A percentile compares a stretch with the other conserved stretches of the same genome.
Evolutionary conservation across 768 basidiomycete genomes (phyloP).

Genomic region (Russula virescens): DNA sequence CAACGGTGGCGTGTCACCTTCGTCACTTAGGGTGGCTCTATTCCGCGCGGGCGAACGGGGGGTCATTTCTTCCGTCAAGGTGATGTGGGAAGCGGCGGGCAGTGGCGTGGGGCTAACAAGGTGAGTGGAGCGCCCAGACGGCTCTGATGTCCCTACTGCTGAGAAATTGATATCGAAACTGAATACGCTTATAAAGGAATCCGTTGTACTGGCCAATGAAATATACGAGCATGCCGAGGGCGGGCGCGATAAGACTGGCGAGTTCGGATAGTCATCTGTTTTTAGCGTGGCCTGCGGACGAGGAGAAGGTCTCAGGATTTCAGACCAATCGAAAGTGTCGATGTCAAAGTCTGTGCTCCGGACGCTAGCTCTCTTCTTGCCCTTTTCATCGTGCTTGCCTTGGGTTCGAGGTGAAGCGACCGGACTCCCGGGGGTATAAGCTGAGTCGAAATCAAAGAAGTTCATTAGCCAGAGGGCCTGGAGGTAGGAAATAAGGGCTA

Average conservation of each 20-base stretch:
- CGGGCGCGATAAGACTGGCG: not conserved
- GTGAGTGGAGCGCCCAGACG: not conserved
- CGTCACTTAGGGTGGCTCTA: not conserved
- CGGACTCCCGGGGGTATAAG: not conserved
- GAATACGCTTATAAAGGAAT: not conserved
- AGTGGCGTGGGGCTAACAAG: not conserved
- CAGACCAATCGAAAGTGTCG: not conserved
- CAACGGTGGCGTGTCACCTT: not conserved
- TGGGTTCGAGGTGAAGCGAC: not conserved
- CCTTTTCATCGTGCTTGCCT: not conserved
- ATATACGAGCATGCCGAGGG: slow-evolving; percentile 7
- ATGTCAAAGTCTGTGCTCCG: not conserved
- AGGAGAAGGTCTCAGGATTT: not conserved
- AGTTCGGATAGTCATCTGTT: not conserved
- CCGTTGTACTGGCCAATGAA: not conserved
- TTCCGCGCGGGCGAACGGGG: not conserved
- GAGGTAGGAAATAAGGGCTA: not conserved
- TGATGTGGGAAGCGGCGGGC: not conserved
- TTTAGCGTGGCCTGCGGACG: not conserved
- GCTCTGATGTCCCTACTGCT: not conserved
- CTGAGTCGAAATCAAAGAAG: not conserved
- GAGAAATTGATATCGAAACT: slow-evolving; percentile 3
- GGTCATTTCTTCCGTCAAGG: not conserved
- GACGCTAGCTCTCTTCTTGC: not conserved
- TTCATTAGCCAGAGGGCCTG: not conserved